These are phyloP conservation scores for Neurospora sublineolata DNA, from an alignment of 495 filamentous ascomycete species.

Conservation along the genomic window DNA sequence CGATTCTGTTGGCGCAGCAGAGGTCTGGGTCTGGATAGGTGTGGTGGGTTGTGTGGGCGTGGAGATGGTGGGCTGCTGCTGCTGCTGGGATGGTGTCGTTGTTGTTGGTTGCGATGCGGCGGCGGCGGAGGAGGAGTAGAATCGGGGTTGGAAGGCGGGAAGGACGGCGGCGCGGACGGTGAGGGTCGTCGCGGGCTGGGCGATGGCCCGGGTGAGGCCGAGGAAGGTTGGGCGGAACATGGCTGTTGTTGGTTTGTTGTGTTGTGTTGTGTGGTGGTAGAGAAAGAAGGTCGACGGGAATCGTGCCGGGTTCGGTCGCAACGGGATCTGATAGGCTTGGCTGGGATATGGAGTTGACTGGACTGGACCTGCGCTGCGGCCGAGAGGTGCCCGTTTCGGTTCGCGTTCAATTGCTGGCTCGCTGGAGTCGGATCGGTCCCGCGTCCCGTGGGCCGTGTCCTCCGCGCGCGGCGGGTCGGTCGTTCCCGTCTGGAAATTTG, in stretches of 20 bases:
- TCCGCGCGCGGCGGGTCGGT: neutral
- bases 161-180: neutral
- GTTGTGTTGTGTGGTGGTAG: neutral
- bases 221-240: conserved; percentile 10
- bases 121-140: neutral
- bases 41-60: neutral
- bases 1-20: neutral
- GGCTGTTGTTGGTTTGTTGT: neutral
- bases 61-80: neutral
- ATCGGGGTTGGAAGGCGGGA: neutral
- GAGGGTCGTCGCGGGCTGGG: conserved; percentile 2
- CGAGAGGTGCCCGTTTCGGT: neutral
- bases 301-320: neutral
- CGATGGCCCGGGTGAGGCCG: conserved; percentile 1
- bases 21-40: neutral
- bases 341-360: neutral
- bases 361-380: neutral
- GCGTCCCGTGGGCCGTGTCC: neutral
- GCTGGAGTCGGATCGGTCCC: neutral
- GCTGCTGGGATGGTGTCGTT: neutral
- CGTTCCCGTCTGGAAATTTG: conserved; percentile 4
- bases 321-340: neutral
- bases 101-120: neutral
- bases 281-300: neutral
- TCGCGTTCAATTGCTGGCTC: neutral